Percentiles rank a stretch among this genome's conserved stretches.
Evolutionary conservation across 1,284 basidiomycete genomes (phyloP).

Genomic region (Cryptococcus sp.): DNA sequence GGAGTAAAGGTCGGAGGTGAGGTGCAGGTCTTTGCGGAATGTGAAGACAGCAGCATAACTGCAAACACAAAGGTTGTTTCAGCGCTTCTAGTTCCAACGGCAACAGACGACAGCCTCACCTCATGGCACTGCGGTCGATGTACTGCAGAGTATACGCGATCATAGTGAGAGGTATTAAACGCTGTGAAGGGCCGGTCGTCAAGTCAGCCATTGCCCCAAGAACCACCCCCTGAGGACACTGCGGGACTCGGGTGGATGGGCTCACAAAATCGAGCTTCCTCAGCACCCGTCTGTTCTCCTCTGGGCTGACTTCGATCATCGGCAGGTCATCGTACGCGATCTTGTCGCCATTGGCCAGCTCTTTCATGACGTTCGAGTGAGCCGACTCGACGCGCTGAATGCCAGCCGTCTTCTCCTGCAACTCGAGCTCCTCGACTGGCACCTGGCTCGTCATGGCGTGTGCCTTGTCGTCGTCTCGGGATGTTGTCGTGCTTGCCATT

Average conservation of each 20-base stretch:
- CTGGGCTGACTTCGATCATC: conserved; percentile 16
- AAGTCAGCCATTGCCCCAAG: background rate
- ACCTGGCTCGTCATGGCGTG: background rate
- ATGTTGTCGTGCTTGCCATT: background rate
- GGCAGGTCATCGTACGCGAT: conserved; percentile 17
- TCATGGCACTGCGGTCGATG: conserved; percentile 46
- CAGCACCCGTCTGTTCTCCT: conserved; percentile 31
- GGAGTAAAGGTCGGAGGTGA: conserved; percentile 17
- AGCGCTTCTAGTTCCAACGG: background rate
- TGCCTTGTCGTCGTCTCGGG: background rate
- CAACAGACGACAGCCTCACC: conserved; percentile 9
- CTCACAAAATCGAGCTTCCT: conserved; percentile 40
- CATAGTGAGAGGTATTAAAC: conserved; percentile 42
- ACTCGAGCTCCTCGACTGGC: background rate
- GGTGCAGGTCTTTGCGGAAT: conserved; percentile 34
- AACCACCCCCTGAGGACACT: background rate
- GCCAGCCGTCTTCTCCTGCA: background rate
- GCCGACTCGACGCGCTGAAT: conserved; percentile 16
- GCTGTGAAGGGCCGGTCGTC: conserved; percentile 10
- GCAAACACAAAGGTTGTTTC: background rate
- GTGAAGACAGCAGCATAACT: conserved; percentile 44
- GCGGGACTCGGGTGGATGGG: no score
- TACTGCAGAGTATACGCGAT: conserved; percentile 47
- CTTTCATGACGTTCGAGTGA: conserved; percentile 14
- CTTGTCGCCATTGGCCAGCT: conserved; percentile 20